These are phyloP conservation scores for Hypoxylon lienhwacheense DNA, from an alignment of 495 filamentous ascomycete genomes.

Conservation along the genomic window DNA sequence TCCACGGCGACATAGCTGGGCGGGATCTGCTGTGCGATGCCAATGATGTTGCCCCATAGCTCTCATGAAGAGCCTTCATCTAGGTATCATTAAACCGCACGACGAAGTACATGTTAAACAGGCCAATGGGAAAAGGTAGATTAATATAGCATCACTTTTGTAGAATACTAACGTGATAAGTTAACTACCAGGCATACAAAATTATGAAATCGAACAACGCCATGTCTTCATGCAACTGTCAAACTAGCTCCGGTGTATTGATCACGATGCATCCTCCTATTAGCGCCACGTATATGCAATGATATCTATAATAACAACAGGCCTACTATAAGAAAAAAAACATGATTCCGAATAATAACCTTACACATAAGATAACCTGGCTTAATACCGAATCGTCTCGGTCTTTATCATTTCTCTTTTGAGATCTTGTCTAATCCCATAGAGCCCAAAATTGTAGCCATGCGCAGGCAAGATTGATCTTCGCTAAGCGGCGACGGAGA, in stretches of 20 bases:
- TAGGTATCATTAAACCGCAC: background rate
- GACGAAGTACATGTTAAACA: too few relatives aligned
- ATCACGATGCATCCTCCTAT: too few relatives aligned
- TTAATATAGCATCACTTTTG: too few relatives aligned
- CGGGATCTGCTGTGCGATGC: conserved; percentile 30
- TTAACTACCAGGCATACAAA: too few relatives aligned
- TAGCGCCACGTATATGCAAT: background rate
- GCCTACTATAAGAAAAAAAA: background rate
- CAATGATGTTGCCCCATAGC: conserved; percentile 28
- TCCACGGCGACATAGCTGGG: conserved; percentile 26
- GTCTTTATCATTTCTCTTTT: conserved; percentile 9
- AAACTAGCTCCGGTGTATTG: too few relatives aligned
- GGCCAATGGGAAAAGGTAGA: too few relatives aligned
- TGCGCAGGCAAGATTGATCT: conserved; percentile 34
- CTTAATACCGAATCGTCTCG: background rate
- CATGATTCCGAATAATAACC: background rate
- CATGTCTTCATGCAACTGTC: too few relatives aligned
- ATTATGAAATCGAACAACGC: too few relatives aligned
- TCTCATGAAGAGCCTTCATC: conserved; percentile 30
- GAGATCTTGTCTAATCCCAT: conserved; percentile 8
- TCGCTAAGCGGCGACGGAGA: conserved; percentile 33
- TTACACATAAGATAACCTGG: background rate
- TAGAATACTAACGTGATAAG: too few relatives aligned
- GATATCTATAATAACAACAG: background rate
- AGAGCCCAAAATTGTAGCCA: conserved; percentile 28